These are phyloP conservation scores for Polychaeton citri DNA, from an alignment of 2,329 filamentous ascomycete species.

Conservation along the genomic window DNA sequence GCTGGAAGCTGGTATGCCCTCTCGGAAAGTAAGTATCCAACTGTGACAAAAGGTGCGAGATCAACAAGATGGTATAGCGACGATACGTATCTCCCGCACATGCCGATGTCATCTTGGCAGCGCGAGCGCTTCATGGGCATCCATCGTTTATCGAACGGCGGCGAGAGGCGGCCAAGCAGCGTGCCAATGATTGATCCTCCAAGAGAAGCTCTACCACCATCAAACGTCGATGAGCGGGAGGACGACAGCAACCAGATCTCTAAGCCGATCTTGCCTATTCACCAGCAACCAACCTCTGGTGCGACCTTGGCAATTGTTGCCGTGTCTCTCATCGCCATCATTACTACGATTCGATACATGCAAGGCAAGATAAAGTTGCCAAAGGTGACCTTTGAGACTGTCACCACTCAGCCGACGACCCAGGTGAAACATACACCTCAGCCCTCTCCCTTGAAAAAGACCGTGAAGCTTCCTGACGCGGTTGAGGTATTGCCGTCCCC, in stretches of 20 bases:
- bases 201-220: neutral
- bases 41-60: slow-evolving; percentile 59
- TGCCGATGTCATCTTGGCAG: slow-evolving; percentile 13
- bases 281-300: neutral
- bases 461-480: neutral
- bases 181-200: neutral
- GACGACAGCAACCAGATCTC: neutral
- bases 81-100: slow-evolving; percentile 35
- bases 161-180: neutral
- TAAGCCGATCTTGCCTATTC: neutral
- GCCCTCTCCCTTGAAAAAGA: neutral
- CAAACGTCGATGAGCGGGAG: neutral
- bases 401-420: neutral
- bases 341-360: neutral
- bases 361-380: neutral
- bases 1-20: slow-evolving; percentile 88
- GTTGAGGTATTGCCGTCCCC: neutral
- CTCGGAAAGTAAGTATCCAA: slow-evolving; percentile 73
- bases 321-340: neutral
- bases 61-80: slow-evolving; percentile 44
- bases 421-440: neutral
- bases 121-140: slow-evolving; percentile 15
- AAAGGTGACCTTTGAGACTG: neutral
- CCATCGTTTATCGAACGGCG: slow-evolving; percentile 12
- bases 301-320: neutral